phyloP scores from a whole-genome alignment of 495 filamentous ascomycete species.

The Xylaria scruposa region DNA sequence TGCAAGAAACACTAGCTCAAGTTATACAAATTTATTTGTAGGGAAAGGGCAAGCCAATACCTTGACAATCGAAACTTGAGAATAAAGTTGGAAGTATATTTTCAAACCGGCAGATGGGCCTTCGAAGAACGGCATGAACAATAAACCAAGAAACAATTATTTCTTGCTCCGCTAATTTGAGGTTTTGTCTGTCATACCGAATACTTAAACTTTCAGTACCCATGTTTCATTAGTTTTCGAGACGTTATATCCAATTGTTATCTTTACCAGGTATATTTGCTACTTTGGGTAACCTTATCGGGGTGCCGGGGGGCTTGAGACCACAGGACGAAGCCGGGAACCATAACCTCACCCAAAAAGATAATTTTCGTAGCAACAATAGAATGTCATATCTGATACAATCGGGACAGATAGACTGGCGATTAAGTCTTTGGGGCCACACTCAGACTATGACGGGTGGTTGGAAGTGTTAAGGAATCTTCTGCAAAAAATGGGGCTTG shows the following conservation, averaged over 20 bases:
- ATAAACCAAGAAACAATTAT: background rate
- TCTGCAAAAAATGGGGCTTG: too few relatives aligned
- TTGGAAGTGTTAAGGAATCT: background rate
- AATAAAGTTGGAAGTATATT: background rate
- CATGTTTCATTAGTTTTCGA: too few relatives aligned
- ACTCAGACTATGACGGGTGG: background rate
- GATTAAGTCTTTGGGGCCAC: background rate
- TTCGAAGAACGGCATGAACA: too few relatives aligned
- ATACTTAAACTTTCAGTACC: too few relatives aligned
- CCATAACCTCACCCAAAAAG: too few relatives aligned
- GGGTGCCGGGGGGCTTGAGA: background rate
- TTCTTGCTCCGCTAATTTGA: background rate
- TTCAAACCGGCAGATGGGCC: too few relatives aligned
- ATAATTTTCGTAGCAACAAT: background rate
- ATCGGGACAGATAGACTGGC: background rate
- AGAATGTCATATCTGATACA: background rate
- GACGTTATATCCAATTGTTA: too few relatives aligned
- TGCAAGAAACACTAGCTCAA: too few relatives aligned
- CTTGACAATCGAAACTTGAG: background rate
- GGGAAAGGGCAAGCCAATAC: too few relatives aligned
- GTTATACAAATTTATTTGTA: too few relatives aligned
- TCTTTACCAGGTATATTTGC: too few relatives aligned
- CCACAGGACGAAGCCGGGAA: background rate
- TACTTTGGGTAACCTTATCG: too few relatives aligned
- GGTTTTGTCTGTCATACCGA: background rate